phyloP scores from a whole-genome alignment of 2,329 filamentous ascomycete genomes.

The Rhynchosporium secalis region DNA sequence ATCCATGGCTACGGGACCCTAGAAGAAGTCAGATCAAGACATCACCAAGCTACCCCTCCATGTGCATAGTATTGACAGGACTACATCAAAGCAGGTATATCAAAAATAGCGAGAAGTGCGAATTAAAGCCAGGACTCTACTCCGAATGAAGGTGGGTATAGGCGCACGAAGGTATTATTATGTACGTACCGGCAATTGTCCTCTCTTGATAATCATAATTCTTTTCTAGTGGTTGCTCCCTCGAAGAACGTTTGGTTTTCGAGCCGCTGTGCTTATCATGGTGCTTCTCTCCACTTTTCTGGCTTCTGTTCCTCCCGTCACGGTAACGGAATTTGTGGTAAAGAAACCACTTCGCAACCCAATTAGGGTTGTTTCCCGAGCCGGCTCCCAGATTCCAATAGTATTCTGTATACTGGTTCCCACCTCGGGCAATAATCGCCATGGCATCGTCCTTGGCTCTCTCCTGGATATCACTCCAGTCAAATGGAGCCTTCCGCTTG shows the following conservation, averaged over 20 bases:
- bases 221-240: not conserved
- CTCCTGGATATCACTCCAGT: constrained; percentile 40
- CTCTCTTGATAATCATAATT: not conserved
- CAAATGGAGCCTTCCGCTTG: constrained; percentile 38
- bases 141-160: not conserved
- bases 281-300: constrained; percentile 16
- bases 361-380: constrained; percentile 31
- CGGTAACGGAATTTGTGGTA: constrained; percentile 41
- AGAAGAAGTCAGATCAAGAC: not conserved
- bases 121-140: not conserved
- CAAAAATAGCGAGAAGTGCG: not conserved
- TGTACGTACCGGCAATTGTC: not conserved
- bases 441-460: constrained; percentile 39
- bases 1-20: not conserved
- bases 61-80: not conserved
- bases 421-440: constrained; percentile 29
- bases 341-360: constrained; percentile 40
- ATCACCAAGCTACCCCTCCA: not conserved
- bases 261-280: constrained; percentile 5
- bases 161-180: not conserved
- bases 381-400: constrained; percentile 36
- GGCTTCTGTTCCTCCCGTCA: constrained; percentile 37
- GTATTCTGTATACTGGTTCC: constrained; percentile 30
- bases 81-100: not conserved
- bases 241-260: constrained; percentile 2